Conservation (phyloP, 2,329 filamentous ascomycete genomes). For the Metarhizium robertsii region DNA sequence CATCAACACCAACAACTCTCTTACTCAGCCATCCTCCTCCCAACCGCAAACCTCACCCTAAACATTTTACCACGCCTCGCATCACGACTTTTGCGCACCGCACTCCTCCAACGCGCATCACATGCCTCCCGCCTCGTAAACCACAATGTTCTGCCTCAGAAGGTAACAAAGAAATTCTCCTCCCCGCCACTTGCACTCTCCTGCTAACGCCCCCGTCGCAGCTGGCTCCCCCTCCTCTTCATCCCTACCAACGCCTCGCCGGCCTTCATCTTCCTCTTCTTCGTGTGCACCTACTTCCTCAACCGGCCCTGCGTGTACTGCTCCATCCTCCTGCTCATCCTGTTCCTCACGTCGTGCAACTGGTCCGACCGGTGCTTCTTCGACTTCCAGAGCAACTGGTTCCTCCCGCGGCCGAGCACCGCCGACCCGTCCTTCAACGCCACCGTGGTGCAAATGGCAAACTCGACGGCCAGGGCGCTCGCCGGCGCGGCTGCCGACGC, state of each 20-base stretch:
- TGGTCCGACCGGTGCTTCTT: constrained; percentile 89
- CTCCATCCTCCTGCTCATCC: constrained; percentile 87
- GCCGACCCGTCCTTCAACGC: constrained; percentile 32
- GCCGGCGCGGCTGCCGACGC: constrained; percentile 59
- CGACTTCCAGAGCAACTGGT: constrained; percentile 89
- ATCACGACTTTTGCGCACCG: too few relatives aligned
- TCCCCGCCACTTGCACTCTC: neutral
- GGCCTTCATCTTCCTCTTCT: constrained; percentile 78
- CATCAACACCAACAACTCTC: neutral
- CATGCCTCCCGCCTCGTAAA: too few relatives aligned
- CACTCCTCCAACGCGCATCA: too few relatives aligned
- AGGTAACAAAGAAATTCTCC: constrained; percentile 42
- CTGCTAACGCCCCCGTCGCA: constrained; percentile 22
- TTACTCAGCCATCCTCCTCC: too few relatives aligned
- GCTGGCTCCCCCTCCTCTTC: constrained; percentile 81
- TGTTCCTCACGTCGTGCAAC: constrained; percentile 85
- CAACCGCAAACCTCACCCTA: too few relatives aligned
- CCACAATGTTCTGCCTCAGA: constrained; percentile 48
- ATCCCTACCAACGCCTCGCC: constrained; percentile 81
- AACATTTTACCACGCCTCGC: too few relatives aligned
- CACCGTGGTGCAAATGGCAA: constrained; percentile 47
- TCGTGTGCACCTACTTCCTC: constrained; percentile 90
- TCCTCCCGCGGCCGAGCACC: constrained; percentile 58
- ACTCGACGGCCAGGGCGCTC: constrained; percentile 61
- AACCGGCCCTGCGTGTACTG: constrained; percentile 97